Percentiles rank a stretch among this genome's conserved stretches.
Evolutionary conservation across 2,329 filamentous ascomycete species (phyloP).

Genomic region (Cryphonectria nitschkei): DNA sequence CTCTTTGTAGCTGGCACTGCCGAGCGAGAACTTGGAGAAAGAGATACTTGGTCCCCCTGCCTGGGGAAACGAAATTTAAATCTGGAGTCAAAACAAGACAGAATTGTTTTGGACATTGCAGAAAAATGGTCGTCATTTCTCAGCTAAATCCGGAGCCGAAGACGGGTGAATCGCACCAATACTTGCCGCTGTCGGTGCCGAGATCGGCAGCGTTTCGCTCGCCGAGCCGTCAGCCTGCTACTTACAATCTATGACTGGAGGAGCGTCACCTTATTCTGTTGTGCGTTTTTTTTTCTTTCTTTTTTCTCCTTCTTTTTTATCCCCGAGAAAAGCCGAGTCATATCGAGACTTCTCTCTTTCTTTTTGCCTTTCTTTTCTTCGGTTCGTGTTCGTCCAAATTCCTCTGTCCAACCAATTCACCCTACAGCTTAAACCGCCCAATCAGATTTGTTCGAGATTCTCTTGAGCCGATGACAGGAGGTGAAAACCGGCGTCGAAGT

Average conservation of each 20-base stretch:
- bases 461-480: neutral
- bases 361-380: neutral
- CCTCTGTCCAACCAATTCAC: neutral
- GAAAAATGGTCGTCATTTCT: neutral
- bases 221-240: neutral
- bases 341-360: too few relatives aligned
- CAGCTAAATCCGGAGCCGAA: constrained; percentile 1
- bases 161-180: neutral
- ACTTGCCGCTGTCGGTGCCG: neutral
- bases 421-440: neutral
- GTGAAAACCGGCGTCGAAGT: too few relatives aligned
- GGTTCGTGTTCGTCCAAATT: too few relatives aligned
- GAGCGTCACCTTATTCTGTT: neutral
- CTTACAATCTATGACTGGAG: neutral
- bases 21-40: neutral
- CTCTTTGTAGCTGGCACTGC: neutral
- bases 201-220: neutral
- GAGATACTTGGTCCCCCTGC: neutral
- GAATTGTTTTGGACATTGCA: neutral
- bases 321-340: neutral
- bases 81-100: neutral
- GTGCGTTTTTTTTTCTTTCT: neutral
- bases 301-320: too few relatives aligned
- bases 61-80: neutral
- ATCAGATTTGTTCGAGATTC: neutral